Percentiles rank a stretch among this genome's conserved stretches.
Conservation (phyloP, 148 eudicot genomes). For the Nyssa sinensis region DNA sequence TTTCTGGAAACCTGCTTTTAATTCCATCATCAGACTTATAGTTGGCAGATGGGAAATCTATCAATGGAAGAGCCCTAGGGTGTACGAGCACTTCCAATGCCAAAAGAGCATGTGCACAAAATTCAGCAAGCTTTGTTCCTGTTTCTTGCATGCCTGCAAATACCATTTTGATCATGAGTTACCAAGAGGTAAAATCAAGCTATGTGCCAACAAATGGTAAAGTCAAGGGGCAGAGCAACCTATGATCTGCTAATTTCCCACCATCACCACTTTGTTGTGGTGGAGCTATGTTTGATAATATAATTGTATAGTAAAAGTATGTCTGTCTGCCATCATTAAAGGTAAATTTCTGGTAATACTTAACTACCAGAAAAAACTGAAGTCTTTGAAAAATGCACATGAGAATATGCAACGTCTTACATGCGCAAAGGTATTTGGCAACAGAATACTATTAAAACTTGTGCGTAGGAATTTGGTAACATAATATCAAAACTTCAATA, state of each 20-base stretch:
- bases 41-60: slow-evolving; percentile 37
- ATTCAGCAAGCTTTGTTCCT: slow-evolving; percentile 64
- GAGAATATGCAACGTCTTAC: no score
- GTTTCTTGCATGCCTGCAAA: slow-evolving; percentile 60
- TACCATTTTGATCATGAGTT: neutral
- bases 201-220: neutral
- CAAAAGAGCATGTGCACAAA: slow-evolving; percentile 70
- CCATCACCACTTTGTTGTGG: neutral
- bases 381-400: no score
- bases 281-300: neutral
- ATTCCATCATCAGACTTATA: slow-evolving; percentile 17
- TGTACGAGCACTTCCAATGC: slow-evolving; percentile 80
- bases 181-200: neutral
- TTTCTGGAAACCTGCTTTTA: slow-evolving; percentile 18
- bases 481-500: no score
- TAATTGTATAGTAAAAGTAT: neutral
- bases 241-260: neutral
- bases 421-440: no score
- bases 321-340: neutral
- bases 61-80: slow-evolving; percentile 68
- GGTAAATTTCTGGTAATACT: neutral
- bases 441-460: no score
- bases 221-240: no score
- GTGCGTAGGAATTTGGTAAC: no score
- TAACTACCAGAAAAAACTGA: no score